Base-by-base conservation (phyloP, 352 stramenopile genomes). In the Pythium periplocum region DNA sequence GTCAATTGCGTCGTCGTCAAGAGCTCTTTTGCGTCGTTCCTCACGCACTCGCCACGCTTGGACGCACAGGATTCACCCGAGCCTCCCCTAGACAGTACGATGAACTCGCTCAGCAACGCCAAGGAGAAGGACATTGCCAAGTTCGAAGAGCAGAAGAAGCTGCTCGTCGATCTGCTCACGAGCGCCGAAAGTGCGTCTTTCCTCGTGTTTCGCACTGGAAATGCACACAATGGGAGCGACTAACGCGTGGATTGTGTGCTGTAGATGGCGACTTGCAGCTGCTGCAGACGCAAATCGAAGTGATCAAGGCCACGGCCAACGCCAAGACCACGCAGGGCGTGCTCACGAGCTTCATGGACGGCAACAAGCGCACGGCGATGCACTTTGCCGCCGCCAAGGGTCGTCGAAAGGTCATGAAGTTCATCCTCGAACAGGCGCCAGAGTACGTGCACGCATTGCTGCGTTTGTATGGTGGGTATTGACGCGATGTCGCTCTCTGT, bases 331-430 rank as follows among this genome's bases (percentile, higher is more conserved):
- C 59, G 4, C 50, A 26, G 0, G 60, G 64, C 4, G 71, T 80
- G 47, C 64, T 93, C 31, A 74, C 53, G 59, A 78, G 84, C 47
- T 93, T 87, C 64, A 89, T 88, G 56, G 82, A 93, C 63, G 82
- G 75, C 43, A 76, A 93, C 64, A 86, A 90, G 66, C 82, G 82
- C 62, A 82, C 71, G 59, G 75, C 79, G 51, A 60, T 93, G 55
- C 82, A 93, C 65, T 93, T 93, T 63, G 79, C 82, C 3, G 82
- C 79, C 8, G 72, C 73, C 50, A 88, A 89, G 60, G 82, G 82
- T 36, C 77, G 82, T 34, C 71, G 76, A n/a, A 90, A 93, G 64
- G 73, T 89, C 35, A 69, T 90, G 38, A 61, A 56, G 34, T 88
- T 74, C 61, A 86, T 93, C 62, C 50, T 89, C n/a, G 73, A 89